A percentile compares a stretch with the other conserved stretches of the same genome.
phyloP scores from a whole-genome alignment of 2,329 filamentous ascomycete genomes.

The Xylariomycetidae sp. region DNA sequence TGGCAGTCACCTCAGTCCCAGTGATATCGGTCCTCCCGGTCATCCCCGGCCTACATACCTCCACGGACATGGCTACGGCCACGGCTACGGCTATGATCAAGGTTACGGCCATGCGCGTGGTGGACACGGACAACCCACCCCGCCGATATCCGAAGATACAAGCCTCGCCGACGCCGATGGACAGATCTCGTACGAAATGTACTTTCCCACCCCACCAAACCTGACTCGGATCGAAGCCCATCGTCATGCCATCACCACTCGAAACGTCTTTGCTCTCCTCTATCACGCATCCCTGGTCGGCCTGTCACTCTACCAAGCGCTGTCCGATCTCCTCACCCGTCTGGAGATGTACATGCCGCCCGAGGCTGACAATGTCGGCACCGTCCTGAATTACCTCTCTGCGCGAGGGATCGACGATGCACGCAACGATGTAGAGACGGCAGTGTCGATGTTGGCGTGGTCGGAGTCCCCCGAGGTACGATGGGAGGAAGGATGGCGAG shows the following conservation, averaged over 20 bases:
- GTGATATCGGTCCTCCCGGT: too few species aligned
- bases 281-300: conserved; percentile 61
- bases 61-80: too few species aligned
- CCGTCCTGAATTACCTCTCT: conserved; percentile 55
- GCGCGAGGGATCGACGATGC: conserved; percentile 58
- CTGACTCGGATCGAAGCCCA: conserved; percentile 41
- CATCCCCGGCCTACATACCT: too few species aligned
- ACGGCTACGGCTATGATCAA: too few species aligned
- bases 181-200: conserved; percentile 56
- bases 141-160: conserved; percentile 39
- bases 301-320: conserved; percentile 54
- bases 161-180: conserved; percentile 41
- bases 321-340: conserved; percentile 55
- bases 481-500: conserved; percentile 62
- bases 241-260: conserved; percentile 58
- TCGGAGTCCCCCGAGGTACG: conserved; percentile 55
- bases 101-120: conserved; percentile 16
- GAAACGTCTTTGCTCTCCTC: conserved; percentile 63
- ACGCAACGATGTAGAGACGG: conserved; percentile 52
- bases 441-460: conserved; percentile 59
- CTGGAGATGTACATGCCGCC: conserved; percentile 53
- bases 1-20: conserved; percentile 21
- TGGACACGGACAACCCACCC: conserved; percentile 32
- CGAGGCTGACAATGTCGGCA: conserved; percentile 49
- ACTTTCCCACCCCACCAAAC: conserved; percentile 52